Evolutionary conservation across 306 rosid genomes (phyloP), one percentile per base, ranked within the genome.

Genomic region (Aeschynomene evenia): DNA sequence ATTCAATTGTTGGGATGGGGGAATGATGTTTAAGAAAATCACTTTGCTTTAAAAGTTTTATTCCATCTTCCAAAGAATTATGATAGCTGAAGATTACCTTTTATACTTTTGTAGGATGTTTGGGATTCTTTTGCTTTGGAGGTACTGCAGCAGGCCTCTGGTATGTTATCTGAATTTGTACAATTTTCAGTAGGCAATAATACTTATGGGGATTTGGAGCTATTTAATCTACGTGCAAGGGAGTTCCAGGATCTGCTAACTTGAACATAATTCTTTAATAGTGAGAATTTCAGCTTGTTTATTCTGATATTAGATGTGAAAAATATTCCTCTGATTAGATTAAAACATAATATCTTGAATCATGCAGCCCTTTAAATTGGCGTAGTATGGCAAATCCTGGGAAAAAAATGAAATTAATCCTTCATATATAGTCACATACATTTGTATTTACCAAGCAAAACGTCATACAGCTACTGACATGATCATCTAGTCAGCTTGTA

Each of bases 61-160:
- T 33, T 24, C 10, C 10, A 52, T 53, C 22, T 53, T 40, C 13
- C 16, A 18, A 59, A 65, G 40, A 48, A 7, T 56, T 20, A 14
- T 36, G 36, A 62, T 56, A 18, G 12, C 54, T 65, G 70, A 76
- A 39, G 16, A 64, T 68, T 57, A 18, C 8, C 13, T 50, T 67
- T 55, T 82, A n/a, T 1, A 14, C 70, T 49, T 72, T 63, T 52
- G 80, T 82, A 94, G 97, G 96, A 84, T 80, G 74, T 85, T 36
- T 94, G 97, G 97, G 99, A 94, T 80, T 79, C 99, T 33, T 64
- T 82, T 55, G 97, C 97, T 36, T 73, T 94, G 81, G 92, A 91
- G 51, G 85, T 78, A 66, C 95, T 94, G 46, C 84, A 81, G 68
- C 95, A 88, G 82, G 99, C 99, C 46, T 80, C 97, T 26, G 91